phyloP scores from a whole-genome alignment of 2,329 filamentous ascomycete genomes.

The Macrophomina pseudophaseolina region DNA sequence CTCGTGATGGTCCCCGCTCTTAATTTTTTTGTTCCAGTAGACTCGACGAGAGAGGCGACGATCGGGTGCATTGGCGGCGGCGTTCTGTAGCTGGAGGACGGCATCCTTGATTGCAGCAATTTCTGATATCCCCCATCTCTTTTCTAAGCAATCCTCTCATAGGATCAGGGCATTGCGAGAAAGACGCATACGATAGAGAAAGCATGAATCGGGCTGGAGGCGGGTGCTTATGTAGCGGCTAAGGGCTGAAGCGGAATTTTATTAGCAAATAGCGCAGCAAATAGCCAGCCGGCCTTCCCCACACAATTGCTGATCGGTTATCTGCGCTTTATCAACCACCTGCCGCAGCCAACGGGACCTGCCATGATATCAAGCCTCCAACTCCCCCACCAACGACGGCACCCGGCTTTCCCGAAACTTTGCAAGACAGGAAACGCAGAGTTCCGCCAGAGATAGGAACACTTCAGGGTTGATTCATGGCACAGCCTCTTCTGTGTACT shows the following conservation, averaged over 20 bases:
- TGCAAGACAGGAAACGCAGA: neutral
- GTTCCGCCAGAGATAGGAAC: conserved; percentile 10
- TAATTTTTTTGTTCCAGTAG: neutral
- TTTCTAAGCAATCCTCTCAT: neutral
- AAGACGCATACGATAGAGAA: neutral
- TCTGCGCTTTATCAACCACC: conserved; percentile 22
- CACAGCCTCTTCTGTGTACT: neutral
- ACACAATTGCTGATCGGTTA: conserved; percentile 15
- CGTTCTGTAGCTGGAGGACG: neutral
- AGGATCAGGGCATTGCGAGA: neutral
- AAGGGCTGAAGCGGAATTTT: neutral
- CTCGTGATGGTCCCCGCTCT: neutral
- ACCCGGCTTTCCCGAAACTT: neutral
- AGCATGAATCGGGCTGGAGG: neutral
- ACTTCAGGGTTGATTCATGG: neutral
- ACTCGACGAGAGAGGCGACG: neutral
- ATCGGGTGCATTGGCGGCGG: neutral
- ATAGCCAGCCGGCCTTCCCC: conserved; percentile 7
- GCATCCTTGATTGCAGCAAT: neutral
- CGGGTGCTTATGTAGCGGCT: neutral
- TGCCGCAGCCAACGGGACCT: neutral
- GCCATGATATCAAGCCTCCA: neutral
- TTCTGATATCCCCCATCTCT: neutral
- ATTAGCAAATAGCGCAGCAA: conserved; percentile 24
- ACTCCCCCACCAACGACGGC: neutral